Evolutionary conservation across 768 basidiomycete species (phyloP).

Genomic region (Clitopilus passeckerianus): DNA sequence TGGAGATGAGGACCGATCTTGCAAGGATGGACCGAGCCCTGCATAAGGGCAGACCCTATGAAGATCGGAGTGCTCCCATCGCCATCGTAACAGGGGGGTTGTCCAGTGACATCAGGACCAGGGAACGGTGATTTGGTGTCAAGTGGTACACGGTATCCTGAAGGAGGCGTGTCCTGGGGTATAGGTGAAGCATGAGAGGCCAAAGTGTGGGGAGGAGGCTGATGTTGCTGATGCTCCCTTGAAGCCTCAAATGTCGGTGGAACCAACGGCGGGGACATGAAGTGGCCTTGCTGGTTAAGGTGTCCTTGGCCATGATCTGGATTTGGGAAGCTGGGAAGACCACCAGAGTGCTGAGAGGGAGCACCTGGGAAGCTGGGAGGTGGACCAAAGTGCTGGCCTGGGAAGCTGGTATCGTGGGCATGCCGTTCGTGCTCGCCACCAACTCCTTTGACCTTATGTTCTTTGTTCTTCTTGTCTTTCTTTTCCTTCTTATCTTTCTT

Average conservation of each 20-base stretch:
- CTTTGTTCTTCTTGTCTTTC: slow-evolving; percentile 11
- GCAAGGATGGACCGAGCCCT: slow-evolving; percentile 73
- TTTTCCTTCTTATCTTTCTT: slow-evolving; percentile 17
- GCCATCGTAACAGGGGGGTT: slow-evolving; percentile 49
- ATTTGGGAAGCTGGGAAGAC: background rate
- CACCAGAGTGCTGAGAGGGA: background rate
- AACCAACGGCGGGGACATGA: slow-evolving; percentile 17
- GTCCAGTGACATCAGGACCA: slow-evolving; percentile 31
- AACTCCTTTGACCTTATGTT: slow-evolving; percentile 4
- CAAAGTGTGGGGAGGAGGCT: slow-evolving; percentile 4
- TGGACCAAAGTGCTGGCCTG: slow-evolving; percentile 5
- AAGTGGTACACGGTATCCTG: slow-evolving; percentile 64
- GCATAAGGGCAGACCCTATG: slow-evolving; percentile 70
- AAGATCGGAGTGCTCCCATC: slow-evolving; percentile 58
- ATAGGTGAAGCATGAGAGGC: background rate
- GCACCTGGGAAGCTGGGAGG: background rate
- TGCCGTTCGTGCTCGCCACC: slow-evolving; percentile 1
- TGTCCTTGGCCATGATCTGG: background rate
- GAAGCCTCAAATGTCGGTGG: slow-evolving; percentile 13
- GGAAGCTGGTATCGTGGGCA: too few species aligned
- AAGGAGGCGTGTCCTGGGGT: slow-evolving; percentile 38
- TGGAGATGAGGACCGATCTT: slow-evolving; percentile 65
- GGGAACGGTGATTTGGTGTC: slow-evolving; percentile 42
- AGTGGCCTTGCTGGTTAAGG: slow-evolving; percentile 5
- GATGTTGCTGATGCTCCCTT: slow-evolving; percentile 5